Base-by-base conservation (phyloP, 495 filamentous ascomycete genomes). In the Hyphodiscus hymeniophilus region DNA sequence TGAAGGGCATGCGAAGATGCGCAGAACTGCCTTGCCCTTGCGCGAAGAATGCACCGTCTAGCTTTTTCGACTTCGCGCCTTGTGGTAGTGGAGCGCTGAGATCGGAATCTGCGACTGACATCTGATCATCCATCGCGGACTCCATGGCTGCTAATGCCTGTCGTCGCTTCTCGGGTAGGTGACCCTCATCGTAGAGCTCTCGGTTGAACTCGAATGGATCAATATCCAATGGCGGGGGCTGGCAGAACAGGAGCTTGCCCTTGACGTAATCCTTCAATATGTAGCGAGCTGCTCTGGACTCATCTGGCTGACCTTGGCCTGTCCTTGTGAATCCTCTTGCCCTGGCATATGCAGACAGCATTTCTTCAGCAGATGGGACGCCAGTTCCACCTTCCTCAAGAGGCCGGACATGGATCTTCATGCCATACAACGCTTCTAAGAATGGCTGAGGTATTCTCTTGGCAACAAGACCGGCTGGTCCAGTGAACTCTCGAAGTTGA, bases 241-340 rank as follows among this genome's bases (percentile, higher is more conserved):
- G 80, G 56, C 86, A 88, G 72, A 84, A 97, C 7, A 95, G 76
- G 2, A 99, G 77, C 65, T 95, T 96, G 46, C 94, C 94, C 59
- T 81, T 94, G 48, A 99, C 92, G 57, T 95, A 97, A 68, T 99
- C 94, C 64, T 99, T 99, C 15, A 99, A 76, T 12, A 99, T 70
- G 50, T 86, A 85, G 43, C 94, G 76, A 1, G 91, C 92, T 6
- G 92, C 94, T 50, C 94, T 74, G 1, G 88, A 91, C 68, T 95
- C 87, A 60, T 99, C 92, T 11, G 94, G 91, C 50, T 89, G 82
- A 11, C 94, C 92, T 21, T 84, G 79, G 47, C 92, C 90, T 23
- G 80, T 79, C 12, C 88, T 95, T 33, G 82, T 79, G 67, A 94
- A 97, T 22, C 94, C 94, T 55, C 94, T 71, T 34, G 90, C 90